Conservation (phyloP, 805 yeast genomes). For the Saccharomycopsis sp. region DNA sequence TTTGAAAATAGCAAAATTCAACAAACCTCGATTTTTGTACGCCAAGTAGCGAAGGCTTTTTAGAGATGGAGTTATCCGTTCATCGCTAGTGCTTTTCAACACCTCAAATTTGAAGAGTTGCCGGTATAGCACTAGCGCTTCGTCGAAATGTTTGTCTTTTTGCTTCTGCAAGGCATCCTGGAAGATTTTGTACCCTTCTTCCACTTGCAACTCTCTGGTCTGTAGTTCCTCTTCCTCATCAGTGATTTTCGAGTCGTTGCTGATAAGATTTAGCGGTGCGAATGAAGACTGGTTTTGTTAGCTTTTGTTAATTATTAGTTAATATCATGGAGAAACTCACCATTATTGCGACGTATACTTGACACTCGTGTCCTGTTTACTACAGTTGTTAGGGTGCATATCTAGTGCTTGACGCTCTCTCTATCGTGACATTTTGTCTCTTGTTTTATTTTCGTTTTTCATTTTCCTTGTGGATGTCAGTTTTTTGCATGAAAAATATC, state of each 20-base stretch:
- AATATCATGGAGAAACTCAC: no score
- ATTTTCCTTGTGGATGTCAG: neutral
- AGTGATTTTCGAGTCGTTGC: constrained; percentile 5
- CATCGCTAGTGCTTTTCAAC: constrained; percentile 37
- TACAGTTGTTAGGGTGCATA: no score
- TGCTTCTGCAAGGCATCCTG: constrained; percentile 64
- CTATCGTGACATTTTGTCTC: neutral
- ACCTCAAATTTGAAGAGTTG: constrained; percentile 65
- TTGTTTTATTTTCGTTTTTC: neutral
- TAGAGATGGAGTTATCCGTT: constrained; percentile 53
- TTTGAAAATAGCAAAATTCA: constrained; percentile 42
- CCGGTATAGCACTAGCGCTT: constrained; percentile 51
- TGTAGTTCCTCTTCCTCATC: constrained; percentile 55
- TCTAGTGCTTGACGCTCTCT: no score
- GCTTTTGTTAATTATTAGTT: neutral
- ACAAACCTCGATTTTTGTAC: constrained; percentile 74
- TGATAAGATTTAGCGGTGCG: constrained; percentile 13
- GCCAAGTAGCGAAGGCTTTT: constrained; percentile 70
- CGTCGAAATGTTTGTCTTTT: constrained; percentile 38
- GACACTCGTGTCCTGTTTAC: no score
- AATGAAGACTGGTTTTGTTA: constrained; percentile 18
- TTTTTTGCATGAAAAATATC: neutral
- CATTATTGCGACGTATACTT: no score
- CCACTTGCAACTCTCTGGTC: constrained; percentile 83
- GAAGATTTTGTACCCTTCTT: constrained; percentile 72